These are phyloP conservation scores for Phytophthora pisi DNA, from an alignment of 352 stramenopile species.

Conservation along the genomic window DNA sequence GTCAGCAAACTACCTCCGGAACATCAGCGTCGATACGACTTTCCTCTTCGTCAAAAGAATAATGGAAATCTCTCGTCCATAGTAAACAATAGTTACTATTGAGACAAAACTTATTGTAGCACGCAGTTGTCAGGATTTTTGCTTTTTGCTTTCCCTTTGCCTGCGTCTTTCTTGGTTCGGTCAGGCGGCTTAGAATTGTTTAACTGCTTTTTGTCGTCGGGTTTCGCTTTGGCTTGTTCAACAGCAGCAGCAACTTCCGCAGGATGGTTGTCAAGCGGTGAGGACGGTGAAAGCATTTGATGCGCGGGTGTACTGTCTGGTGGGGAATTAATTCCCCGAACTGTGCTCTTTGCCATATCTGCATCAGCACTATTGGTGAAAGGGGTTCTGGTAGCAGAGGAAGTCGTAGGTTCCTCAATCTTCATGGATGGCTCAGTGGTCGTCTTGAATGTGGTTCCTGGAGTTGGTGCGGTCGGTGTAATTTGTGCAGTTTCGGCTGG, in stretches of 20 bases:
- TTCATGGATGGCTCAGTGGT: not conserved
- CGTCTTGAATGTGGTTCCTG: not conserved
- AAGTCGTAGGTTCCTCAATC: not conserved
- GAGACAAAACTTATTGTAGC: slow-evolving; percentile 20
- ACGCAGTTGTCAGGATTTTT: slow-evolving; percentile 23
- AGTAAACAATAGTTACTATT: not conserved
- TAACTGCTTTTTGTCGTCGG: not conserved
- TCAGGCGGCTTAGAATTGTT: not conserved
- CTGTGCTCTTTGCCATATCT: slow-evolving; percentile 3
- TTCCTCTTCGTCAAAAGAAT: slow-evolving; percentile 2
- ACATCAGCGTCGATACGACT: slow-evolving; percentile 15
- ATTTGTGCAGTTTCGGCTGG: not conserved
- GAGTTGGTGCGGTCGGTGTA: not conserved
- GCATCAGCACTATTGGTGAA: not conserved
- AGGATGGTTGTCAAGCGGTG: not conserved
- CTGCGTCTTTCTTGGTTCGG: not conserved
- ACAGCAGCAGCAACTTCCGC: not conserved
- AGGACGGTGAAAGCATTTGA: not conserved
- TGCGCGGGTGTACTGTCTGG: not conserved
- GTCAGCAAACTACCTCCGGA: slow-evolving; percentile 19
- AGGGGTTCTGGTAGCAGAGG: not conserved
- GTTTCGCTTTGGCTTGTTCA: slow-evolving; percentile 2
- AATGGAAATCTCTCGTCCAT: not conserved
- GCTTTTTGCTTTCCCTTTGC: slow-evolving; percentile 7
- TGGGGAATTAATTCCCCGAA: not conserved